These are phyloP conservation scores for Mycena citricolor DNA, from an alignment of 1,284 basidiomycete species.

Conservation along the genomic window DNA sequence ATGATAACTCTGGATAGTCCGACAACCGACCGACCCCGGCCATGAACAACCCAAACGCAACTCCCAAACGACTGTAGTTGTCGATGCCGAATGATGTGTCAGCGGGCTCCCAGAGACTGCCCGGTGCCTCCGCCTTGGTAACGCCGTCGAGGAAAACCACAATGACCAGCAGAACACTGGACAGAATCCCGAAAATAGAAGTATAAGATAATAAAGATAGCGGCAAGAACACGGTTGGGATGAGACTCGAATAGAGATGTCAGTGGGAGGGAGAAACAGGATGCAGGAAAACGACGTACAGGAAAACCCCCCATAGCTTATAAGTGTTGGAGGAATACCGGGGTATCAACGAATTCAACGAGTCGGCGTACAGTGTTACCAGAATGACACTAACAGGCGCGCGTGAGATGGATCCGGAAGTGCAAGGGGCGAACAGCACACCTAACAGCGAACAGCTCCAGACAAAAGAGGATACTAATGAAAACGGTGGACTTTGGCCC, in stretches of 20 bases:
- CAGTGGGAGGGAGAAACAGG: not conserved
- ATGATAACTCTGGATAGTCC: not conserved
- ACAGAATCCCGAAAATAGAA: conserved; percentile 81
- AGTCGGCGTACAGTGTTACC: conserved; percentile 86
- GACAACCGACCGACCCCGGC: conserved; percentile 71
- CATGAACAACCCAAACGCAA: conserved; percentile 90
- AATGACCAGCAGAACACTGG: conserved; percentile 73
- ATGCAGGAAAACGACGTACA: conserved; percentile 49
- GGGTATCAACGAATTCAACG: conserved; percentile 73
- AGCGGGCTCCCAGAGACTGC: conserved; percentile 78
- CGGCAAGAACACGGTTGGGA: conserved; percentile 84
- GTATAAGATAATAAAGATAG: conserved; percentile 83
- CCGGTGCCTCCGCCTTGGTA: conserved; percentile 76
- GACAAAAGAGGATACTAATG: conserved; percentile 77
- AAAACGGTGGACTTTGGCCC: conserved; percentile 67
- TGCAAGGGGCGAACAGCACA: conserved; percentile 30
- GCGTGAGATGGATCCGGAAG: conserved; percentile 22
- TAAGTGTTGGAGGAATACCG: conserved; percentile 66
- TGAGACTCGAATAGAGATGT: conserved; percentile 48
- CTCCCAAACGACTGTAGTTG: conserved; percentile 59
- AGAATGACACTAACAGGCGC: conserved; percentile 65
- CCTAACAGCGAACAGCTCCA: conserved; percentile 84
- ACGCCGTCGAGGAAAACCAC: conserved; percentile 88
- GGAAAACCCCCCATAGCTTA: conserved; percentile 70
- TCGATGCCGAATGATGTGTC: conserved; percentile 66